A percentile compares a stretch with the other conserved stretches of the same genome.
phyloP scores from a whole-genome alignment of 257 asterid species.

The Hygrophila difformis region DNA sequence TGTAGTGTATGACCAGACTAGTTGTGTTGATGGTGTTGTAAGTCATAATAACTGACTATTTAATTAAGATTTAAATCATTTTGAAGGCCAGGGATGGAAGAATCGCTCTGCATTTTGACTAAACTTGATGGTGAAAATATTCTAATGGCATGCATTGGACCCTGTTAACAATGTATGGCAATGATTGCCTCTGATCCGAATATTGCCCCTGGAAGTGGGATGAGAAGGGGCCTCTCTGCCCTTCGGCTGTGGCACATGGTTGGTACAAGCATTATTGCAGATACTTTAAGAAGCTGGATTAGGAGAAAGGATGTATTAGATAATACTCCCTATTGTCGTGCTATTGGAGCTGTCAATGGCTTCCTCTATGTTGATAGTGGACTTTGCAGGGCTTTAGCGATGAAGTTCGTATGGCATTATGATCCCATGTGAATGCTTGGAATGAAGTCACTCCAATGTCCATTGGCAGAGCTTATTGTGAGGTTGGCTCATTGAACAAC shows the following conservation, averaged over 20 bases:
- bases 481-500: slow-evolving; percentile 60
- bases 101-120: slow-evolving; percentile 76
- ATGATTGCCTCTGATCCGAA: slow-evolving; percentile 65
- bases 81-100: too few species aligned
- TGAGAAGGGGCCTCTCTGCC: slow-evolving; percentile 41
- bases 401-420: slow-evolving; percentile 61
- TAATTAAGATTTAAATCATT: too few species aligned
- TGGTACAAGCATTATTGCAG: too few species aligned
- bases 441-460: slow-evolving; percentile 69
- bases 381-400: slow-evolving; percentile 46
- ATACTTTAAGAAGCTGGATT: slow-evolving; percentile 59
- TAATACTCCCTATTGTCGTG: slow-evolving; percentile 63
- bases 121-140: slow-evolving; percentile 50
- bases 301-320: slow-evolving; percentile 52
- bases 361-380: slow-evolving; percentile 84
- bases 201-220: slow-evolving; percentile 30
- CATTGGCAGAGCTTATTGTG: too few species aligned
- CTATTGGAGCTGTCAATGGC: slow-evolving; percentile 77
- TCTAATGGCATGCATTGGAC: slow-evolving; percentile 66
- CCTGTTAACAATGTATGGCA: slow-evolving; percentile 69
- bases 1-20: too few species aligned
- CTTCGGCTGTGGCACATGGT: slow-evolving; percentile 55
- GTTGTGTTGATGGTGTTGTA: too few species aligned
- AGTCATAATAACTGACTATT: too few species aligned
- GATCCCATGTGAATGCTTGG: slow-evolving; percentile 67